Conservation (phyloP, 345 rosid genomes). For the Nasturtium officinale region DNA sequence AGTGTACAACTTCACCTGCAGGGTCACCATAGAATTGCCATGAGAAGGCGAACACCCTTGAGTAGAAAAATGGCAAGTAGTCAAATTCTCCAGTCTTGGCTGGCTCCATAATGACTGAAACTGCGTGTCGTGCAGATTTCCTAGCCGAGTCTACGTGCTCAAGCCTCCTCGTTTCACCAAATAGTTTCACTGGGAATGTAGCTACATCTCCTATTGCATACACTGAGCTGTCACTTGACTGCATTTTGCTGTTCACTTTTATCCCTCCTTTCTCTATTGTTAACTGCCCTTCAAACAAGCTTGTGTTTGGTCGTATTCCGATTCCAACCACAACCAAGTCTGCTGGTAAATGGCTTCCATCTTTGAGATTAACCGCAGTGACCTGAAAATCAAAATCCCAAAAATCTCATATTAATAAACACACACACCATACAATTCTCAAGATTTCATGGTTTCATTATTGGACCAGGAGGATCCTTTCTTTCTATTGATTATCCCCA, state of each 20-base stretch:
- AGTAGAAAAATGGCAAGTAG: slow-evolving; percentile 93
- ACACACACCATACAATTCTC: not conserved
- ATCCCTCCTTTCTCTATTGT: slow-evolving; percentile 92
- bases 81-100: slow-evolving; percentile 68
- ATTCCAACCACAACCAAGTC: slow-evolving; percentile 93
- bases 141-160: slow-evolving; percentile 95
- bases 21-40: slow-evolving; percentile 98
- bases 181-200: slow-evolving; percentile 78
- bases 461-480: slow-evolving; percentile 12
- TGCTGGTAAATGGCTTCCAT: slow-evolving; percentile 69
- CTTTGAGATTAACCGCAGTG: slow-evolving; percentile 77
- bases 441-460: not conserved
- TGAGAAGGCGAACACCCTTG: slow-evolving; percentile 78
- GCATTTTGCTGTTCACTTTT: slow-evolving; percentile 81
- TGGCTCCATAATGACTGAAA: slow-evolving; percentile 76
- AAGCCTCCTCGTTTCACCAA: slow-evolving; percentile 81
- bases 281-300: slow-evolving; percentile 87
- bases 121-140: slow-evolving; percentile 81
- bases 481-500: not conserved
- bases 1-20: slow-evolving; percentile 79
- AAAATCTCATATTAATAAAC: slow-evolving; percentile 14
- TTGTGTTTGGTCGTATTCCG: slow-evolving; percentile 92
- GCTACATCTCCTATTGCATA: slow-evolving; percentile 96
- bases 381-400: slow-evolving; percentile 53
- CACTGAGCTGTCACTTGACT: slow-evolving; percentile 81